Evolutionary conservation across 1,139 yeast species (phyloP).

Genomic region (Spathaspora sp.): DNA sequence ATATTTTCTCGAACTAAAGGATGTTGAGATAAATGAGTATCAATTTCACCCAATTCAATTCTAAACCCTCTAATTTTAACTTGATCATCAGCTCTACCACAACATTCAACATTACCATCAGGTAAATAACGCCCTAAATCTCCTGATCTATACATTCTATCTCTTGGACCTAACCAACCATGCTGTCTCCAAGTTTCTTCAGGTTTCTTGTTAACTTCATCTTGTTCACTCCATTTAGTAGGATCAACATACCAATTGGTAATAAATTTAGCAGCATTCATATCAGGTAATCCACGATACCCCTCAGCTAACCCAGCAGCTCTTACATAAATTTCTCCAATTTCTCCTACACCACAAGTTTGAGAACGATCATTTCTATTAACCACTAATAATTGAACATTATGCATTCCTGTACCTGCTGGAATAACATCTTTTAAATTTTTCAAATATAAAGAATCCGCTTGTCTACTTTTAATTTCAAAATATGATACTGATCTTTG

Average conservation of each 20-base stretch:
- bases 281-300: slow-evolving; percentile 85
- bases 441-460: slow-evolving; percentile 73
- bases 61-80: slow-evolving; percentile 98
- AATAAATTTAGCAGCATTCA: slow-evolving; percentile 83
- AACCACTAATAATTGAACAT: slow-evolving; percentile 91
- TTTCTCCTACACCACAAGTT: slow-evolving; percentile 97
- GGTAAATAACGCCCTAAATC: slow-evolving; percentile 96
- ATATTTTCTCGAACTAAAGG: slow-evolving; percentile 87
- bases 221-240: slow-evolving; percentile 58
- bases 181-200: slow-evolving; percentile 70
- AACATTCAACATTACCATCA: slow-evolving; percentile 96
- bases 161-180: slow-evolving; percentile 94
- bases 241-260: slow-evolving; percentile 83
- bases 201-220: slow-evolving; percentile 32
- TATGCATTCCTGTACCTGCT: slow-evolving; percentile 96
- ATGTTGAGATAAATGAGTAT: slow-evolving; percentile 93
- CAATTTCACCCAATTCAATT: slow-evolving; percentile 97
- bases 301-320: slow-evolving; percentile 99
- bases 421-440: slow-evolving; percentile 95
- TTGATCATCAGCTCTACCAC: slow-evolving; percentile 99
- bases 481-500: slow-evolving; percentile 96
- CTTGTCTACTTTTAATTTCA: slow-evolving; percentile 73
- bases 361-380: slow-evolving; percentile 85
- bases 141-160: slow-evolving; percentile 93
- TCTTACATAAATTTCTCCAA: slow-evolving; percentile 96